phyloP scores from a whole-genome alignment of 345 rosid species.

The Linum usitatissimum region DNA sequence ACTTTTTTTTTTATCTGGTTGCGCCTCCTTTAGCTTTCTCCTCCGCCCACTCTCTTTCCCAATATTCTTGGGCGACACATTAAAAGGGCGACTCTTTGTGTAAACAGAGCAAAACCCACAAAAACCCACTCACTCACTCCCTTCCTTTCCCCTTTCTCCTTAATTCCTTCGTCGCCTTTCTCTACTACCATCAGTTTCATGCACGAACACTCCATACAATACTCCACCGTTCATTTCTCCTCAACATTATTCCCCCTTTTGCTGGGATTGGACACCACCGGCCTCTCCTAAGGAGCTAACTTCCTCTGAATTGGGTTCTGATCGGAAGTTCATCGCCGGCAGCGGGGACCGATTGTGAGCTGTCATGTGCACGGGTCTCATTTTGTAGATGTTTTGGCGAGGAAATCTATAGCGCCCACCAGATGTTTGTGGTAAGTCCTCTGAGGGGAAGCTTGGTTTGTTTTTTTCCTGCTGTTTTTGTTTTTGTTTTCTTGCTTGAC shows the following conservation, averaged over 20 bases:
- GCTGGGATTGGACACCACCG: too few species aligned
- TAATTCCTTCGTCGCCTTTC: background rate
- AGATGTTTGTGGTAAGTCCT: slow-evolving; percentile 18
- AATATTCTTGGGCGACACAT: slow-evolving; percentile 9
- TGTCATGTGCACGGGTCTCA: slow-evolving; percentile 5
- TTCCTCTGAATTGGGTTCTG: background rate
- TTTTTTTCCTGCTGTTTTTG: background rate
- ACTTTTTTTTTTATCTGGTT: slow-evolving; percentile 4
- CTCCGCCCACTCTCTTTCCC: slow-evolving; percentile 6
- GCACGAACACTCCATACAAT: background rate
- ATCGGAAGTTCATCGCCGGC: background rate
- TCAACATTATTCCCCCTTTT: too few species aligned
- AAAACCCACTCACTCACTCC: background rate
- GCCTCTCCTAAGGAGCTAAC: background rate
- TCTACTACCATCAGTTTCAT: background rate
- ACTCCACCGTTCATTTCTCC: background rate
- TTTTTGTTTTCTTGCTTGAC: background rate
- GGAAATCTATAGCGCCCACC: slow-evolving; percentile 3
- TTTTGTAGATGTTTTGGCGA: slow-evolving; percentile 7
- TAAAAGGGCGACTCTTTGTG: background rate
- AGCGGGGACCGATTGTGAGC: background rate
- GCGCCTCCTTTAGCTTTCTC: background rate
- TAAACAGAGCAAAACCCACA: background rate
- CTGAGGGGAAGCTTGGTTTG: background rate
- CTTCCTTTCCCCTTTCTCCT: background rate